Conservation (phyloP, 345 rosid species). For the Draba incana region DNA sequence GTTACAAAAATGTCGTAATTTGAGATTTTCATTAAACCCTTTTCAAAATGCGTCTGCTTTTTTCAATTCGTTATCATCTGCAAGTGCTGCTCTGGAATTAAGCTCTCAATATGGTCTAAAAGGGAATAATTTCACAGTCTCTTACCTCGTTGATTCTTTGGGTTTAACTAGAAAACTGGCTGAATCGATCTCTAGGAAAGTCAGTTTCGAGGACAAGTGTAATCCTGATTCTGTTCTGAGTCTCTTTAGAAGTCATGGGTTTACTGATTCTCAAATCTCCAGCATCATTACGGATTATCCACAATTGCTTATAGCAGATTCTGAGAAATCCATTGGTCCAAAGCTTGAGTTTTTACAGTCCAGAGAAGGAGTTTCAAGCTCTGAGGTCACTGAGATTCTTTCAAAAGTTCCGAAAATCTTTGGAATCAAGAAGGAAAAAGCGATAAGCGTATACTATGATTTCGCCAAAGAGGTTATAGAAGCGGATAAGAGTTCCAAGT, state of each 20-base stretch:
- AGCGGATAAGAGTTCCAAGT: no score
- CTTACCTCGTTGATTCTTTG: slow-evolving; percentile 36
- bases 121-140: slow-evolving; percentile 1
- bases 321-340: neutral
- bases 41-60: neutral
- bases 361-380: neutral
- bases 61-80: neutral
- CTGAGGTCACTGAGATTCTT: slow-evolving; percentile 24
- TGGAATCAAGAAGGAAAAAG: neutral
- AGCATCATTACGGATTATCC: neutral
- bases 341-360: slow-evolving; percentile 3
- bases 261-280: slow-evolving; percentile 13
- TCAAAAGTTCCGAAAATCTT: slow-evolving; percentile 27
- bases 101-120: neutral
- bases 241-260: slow-evolving; percentile 8
- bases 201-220: neutral
- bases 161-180: slow-evolving; percentile 35
- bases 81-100: neutral
- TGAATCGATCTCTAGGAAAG: slow-evolving; percentile 9
- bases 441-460: slow-evolving; percentile 13
- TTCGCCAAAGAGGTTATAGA: neutral
- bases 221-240: slow-evolving; percentile 20
- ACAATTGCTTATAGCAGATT: neutral
- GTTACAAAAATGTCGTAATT: neutral
- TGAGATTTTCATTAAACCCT: neutral